These are phyloP conservation scores for Cyberlindnera misumaiensis DNA, from an alignment of 805 yeast genomes.

Conservation along the genomic window DNA sequence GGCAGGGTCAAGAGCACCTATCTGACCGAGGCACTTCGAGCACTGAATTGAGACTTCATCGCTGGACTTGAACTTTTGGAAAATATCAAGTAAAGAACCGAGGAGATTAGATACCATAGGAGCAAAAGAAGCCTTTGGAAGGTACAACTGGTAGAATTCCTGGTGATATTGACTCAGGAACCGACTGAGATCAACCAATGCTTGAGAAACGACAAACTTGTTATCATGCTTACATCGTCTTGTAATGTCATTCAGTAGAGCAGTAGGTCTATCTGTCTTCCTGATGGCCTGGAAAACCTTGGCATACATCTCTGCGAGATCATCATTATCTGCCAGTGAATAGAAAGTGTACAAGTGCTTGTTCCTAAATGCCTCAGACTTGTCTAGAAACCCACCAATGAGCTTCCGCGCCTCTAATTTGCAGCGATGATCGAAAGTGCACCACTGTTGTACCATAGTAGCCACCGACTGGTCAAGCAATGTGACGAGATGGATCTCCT, in stretches of 20 bases:
- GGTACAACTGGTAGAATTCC: conserved; percentile 39
- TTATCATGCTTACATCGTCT: conserved; percentile 56
- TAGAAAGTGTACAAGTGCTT: conserved; percentile 47
- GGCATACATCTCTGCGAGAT: conserved; percentile 28
- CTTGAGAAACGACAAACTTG: conserved; percentile 66
- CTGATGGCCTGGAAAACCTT: conserved; percentile 23
- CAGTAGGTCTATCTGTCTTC: conserved; percentile 27
- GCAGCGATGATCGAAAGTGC: conserved; percentile 39
- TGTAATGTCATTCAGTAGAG: conserved; percentile 44
- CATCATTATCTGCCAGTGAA: conserved; percentile 41
- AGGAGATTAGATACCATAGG: conserved; percentile 38
- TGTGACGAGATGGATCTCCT: conserved; percentile 50
- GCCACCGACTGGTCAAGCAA: conserved; percentile 72
- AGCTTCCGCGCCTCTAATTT: conserved; percentile 46
- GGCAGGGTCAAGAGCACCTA: conserved; percentile 72
- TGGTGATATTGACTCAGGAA: conserved; percentile 46
- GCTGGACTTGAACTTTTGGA: conserved; percentile 48
- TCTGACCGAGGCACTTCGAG: conserved; percentile 61
- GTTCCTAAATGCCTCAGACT: conserved; percentile 26
- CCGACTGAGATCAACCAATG: conserved; percentile 52
- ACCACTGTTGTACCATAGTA: conserved; percentile 64
- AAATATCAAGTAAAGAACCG: conserved; percentile 46
- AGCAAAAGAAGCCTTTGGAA: conserved; percentile 28
- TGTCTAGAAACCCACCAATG: conserved; percentile 31
- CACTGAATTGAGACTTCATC: conserved; percentile 49